phyloP scores from a whole-genome alignment of 306 rosid species.

The Alnus glutinosa region DNA sequence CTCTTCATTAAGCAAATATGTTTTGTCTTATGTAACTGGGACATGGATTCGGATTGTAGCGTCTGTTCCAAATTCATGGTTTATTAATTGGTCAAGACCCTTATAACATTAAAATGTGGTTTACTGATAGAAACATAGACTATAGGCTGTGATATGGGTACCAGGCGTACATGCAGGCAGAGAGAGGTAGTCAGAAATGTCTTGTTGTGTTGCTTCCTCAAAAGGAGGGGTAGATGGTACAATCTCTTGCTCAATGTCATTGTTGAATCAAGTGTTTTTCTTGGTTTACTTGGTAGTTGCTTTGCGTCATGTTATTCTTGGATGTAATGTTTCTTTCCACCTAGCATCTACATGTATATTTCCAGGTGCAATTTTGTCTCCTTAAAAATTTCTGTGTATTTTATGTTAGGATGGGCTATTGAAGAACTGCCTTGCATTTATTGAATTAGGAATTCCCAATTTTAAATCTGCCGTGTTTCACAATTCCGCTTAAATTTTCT shows the following conservation, averaged over 20 bases:
- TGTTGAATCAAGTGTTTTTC: background rate
- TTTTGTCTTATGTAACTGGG: slow-evolving; percentile 26
- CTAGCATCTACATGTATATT: background rate
- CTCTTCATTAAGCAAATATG: slow-evolving; percentile 8
- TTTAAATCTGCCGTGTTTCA: background rate
- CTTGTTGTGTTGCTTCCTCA: background rate
- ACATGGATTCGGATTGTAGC: slow-evolving; percentile 3
- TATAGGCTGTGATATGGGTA: slow-evolving; percentile 8
- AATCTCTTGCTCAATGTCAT: background rate
- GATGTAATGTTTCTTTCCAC: background rate
- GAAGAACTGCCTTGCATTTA: background rate
- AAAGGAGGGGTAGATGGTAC: background rate
- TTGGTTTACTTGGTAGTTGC: slow-evolving; percentile 6
- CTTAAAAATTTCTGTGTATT: background rate
- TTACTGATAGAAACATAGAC: background rate
- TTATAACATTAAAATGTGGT: background rate
- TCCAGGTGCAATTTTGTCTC: background rate
- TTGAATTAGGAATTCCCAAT: background rate
- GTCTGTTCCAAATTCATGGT: slow-evolving; percentile 2
- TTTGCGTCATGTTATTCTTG: slow-evolving; percentile 2
- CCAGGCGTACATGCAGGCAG: slow-evolving; percentile 5
- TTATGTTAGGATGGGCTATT: background rate
- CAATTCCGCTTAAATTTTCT: background rate
- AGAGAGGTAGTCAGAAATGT: slow-evolving; percentile 1
- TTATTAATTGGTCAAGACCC: slow-evolving; percentile 2